These are phyloP conservation scores for Dothistroma pini DNA, from an alignment of 2,329 filamentous ascomycete species.

Conservation along the genomic window DNA sequence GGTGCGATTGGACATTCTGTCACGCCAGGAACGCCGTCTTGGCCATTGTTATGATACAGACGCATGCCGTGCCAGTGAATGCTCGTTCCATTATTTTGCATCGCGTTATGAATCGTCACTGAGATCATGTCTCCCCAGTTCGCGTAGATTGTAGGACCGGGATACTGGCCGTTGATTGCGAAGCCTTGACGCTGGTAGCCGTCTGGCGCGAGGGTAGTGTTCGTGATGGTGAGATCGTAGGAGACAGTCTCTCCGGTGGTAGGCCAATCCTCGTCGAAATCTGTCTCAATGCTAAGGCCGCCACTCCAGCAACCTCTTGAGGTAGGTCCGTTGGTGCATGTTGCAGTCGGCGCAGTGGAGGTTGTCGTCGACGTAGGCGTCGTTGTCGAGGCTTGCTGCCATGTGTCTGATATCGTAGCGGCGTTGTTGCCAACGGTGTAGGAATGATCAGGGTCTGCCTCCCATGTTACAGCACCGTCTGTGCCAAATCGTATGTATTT, in stretches of 20 bases:
- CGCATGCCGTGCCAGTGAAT: constrained; percentile 63
- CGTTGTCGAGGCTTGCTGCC: constrained; percentile 29
- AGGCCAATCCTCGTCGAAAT: constrained; percentile 34
- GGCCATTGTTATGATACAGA: constrained; percentile 52
- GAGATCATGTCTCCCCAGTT: constrained; percentile 38
- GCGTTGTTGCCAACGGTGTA: constrained; percentile 40
- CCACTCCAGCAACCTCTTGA: constrained; percentile 30
- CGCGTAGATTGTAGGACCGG: constrained; percentile 45
- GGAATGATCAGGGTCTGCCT: constrained; percentile 52
- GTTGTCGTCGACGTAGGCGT: constrained; percentile 19
- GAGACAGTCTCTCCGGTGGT: constrained; percentile 32
- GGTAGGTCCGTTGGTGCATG: constrained; percentile 30
- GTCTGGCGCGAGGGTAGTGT: constrained; percentile 46
- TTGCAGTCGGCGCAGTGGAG: constrained; percentile 21
- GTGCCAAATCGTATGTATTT: constrained; percentile 63
- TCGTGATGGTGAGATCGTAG: constrained; percentile 35
- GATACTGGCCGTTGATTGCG: constrained; percentile 61
- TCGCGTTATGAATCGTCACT: constrained; percentile 56
- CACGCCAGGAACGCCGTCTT: constrained; percentile 55
- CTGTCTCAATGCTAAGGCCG: constrained; percentile 32
- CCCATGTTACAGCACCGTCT: constrained; percentile 59
- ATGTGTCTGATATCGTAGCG: constrained; percentile 38
- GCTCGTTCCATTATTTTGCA: constrained; percentile 55
- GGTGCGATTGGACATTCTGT: constrained; percentile 49
- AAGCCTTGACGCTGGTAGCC: constrained; percentile 35